phyloP scores from a whole-genome alignment of 352 stramenopile genomes.

The Aphanomyces cochlioides region DNA sequence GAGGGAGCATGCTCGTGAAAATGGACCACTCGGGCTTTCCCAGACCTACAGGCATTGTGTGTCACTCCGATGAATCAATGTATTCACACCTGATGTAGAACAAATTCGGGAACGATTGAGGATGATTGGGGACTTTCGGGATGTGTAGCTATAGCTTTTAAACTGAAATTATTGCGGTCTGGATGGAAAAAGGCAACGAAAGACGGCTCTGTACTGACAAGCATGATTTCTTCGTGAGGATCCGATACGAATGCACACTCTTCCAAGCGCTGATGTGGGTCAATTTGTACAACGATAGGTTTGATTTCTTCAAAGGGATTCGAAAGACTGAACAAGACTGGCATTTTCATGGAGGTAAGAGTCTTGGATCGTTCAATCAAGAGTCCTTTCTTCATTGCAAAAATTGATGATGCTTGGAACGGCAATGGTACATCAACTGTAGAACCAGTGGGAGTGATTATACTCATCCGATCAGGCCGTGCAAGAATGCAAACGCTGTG shows the following conservation, averaged over 20 bases:
- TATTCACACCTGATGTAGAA: background rate
- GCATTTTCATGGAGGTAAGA: conserved; percentile 33
- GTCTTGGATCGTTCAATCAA: conserved; percentile 48
- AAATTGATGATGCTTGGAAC: conserved; percentile 62
- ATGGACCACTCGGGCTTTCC: conserved; percentile 2
- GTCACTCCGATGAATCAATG: background rate
- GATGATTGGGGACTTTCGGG: background rate
- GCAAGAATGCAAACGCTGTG: conserved; percentile 16
- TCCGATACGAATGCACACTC: conserved; percentile 5
- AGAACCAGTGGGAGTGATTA: conserved; percentile 6
- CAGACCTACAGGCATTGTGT: background rate
- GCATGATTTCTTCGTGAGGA: background rate
- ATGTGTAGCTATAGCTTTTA: conserved; percentile 8
- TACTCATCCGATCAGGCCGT: background rate
- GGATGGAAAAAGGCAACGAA: conserved; percentile 14
- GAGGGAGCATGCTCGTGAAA: background rate
- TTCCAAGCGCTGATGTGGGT: background rate
- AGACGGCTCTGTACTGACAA: background rate
- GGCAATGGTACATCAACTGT: conserved; percentile 59
- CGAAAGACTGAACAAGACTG: conserved; percentile 66
- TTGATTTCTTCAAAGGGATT: conserved; percentile 77
- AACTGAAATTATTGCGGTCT: background rate
- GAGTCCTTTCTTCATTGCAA: conserved; percentile 42
- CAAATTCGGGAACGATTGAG: conserved; percentile 3
- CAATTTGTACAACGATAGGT: conserved; percentile 40